phyloP scores from a whole-genome alignment of 768 basidiomycete species.

The Crucibulum laeve region DNA sequence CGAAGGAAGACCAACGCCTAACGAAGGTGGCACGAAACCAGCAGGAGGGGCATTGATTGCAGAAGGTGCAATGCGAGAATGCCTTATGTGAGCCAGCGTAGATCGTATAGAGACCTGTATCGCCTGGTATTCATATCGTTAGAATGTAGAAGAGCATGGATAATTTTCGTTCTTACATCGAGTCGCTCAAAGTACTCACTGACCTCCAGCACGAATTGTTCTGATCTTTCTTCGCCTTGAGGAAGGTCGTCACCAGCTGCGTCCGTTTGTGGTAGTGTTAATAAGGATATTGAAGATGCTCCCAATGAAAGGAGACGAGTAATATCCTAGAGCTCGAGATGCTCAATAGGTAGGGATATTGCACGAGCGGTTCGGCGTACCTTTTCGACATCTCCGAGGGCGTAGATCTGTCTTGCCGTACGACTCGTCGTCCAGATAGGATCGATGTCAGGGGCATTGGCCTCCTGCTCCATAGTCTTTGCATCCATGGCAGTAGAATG shows the following conservation, averaged over 20 bases:
- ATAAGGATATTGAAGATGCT: slow-evolving; percentile 72
- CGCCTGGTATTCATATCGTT: slow-evolving; percentile 33
- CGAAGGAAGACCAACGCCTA: slow-evolving; percentile 70
- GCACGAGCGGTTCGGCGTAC: slow-evolving; percentile 17
- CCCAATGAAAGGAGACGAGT: slow-evolving; percentile 71
- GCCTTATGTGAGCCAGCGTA: slow-evolving; percentile 75
- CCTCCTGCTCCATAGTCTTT: slow-evolving; percentile 22
- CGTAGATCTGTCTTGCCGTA: slow-evolving; percentile 78
- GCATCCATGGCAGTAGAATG: background rate
- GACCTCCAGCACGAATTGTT: slow-evolving; percentile 81
- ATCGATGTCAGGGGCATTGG: slow-evolving; percentile 50
- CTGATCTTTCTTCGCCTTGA: slow-evolving; percentile 78
- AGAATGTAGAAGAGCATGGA: slow-evolving; percentile 4
- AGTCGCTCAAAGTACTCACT: slow-evolving; percentile 83
- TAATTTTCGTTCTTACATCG: slow-evolving; percentile 45
- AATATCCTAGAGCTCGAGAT: slow-evolving; percentile 53
- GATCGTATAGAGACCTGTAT: slow-evolving; percentile 76
- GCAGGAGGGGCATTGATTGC: slow-evolving; percentile 78
- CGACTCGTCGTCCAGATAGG: slow-evolving; percentile 80
- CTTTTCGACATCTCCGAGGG: slow-evolving; percentile 78
- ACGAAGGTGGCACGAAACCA: slow-evolving; percentile 71
- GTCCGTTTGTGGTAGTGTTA: slow-evolving; percentile 83
- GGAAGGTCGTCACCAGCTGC: slow-evolving; percentile 62
- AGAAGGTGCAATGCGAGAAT: slow-evolving; percentile 81
- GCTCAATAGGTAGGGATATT: background rate